Evolutionary conservation across 2,329 filamentous ascomycete genomes (phyloP), one percentile per base, ranked within the genome.

Genomic region (Sarocladium kiliense): DNA sequence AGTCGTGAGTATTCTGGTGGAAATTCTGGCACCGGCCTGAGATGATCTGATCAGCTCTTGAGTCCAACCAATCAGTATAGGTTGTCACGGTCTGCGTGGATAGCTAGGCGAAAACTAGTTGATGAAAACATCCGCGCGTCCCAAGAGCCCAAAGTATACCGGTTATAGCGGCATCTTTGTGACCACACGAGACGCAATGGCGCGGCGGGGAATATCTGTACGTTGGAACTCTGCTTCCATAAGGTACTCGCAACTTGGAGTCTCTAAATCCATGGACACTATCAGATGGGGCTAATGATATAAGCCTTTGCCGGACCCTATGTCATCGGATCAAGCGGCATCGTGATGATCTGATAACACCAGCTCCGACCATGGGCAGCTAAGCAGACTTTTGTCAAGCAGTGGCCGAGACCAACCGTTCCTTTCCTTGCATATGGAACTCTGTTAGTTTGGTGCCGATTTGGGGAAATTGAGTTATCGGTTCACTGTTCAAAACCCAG

Each of bases 331-430:
- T 47, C 44, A 30, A 47, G n/a, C 44, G 44, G 44, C 44, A 47
- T 30, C 44, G 21, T 27, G 44, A 47, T 47, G 44, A 47, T 47
- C 44, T 47, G 44, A 47, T 47, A 47, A 47, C 44, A 30, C 23
- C 23, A 27, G 44, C 25, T 47, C 44, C 9, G 7, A 27, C 27
- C 25, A 9, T 47, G 44, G 3, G 25, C 39, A 21, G 25, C 44
- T 14, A 16, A 21, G 21, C 18, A 5, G 19, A 18, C 9, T 21
- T 41, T 41, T 41, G n/a, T n/a, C n/a, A n/a, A n/a, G n/a, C n/a
- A n/a, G n/a, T n/a, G n/a, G n/a, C n/a, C n/a, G n/a, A n/a, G n/a
- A n/a, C n/a, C n/a, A n/a, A n/a, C n/a, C n/a, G 7, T 44, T 44
- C 16, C 7, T 44, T 25, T 25, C 21, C 21, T 44, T 25, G 7